Evolutionary conservation across 768 basidiomycete species (phyloP).

Genomic region (Cystobasidium tubakii): DNA sequence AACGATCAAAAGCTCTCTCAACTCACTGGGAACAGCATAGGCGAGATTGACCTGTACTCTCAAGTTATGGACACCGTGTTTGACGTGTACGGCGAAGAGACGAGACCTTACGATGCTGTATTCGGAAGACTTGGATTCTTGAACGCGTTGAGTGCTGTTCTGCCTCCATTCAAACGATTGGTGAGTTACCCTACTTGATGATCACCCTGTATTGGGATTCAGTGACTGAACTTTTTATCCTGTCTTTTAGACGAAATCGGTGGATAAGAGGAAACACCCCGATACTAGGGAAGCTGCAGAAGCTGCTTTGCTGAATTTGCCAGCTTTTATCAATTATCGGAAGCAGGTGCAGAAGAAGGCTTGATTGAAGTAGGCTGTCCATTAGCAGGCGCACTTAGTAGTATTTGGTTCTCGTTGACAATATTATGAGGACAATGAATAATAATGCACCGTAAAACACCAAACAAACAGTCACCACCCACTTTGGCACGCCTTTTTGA

Average conservation of each 20-base stretch:
- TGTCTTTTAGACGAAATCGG: constrained; percentile 50
- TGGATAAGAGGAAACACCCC: constrained; percentile 51
- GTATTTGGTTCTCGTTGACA: no score
- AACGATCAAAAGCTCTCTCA: constrained; percentile 25
- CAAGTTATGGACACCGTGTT: constrained; percentile 52
- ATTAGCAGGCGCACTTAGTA: no score
- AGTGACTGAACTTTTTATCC: no score
- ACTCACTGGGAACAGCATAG: constrained; percentile 6
- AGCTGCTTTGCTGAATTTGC: constrained; percentile 52
- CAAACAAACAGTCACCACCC: no score
- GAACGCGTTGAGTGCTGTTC: constrained; percentile 43
- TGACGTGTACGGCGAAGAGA: constrained; percentile 53
- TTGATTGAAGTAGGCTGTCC: background rate
- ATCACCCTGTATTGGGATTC: no score
- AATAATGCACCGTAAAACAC: no score
- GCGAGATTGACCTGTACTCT: constrained; percentile 45
- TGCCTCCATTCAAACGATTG: constrained; percentile 48
- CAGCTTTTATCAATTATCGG: constrained; percentile 52
- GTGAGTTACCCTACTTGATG: no score
- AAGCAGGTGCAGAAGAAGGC: constrained; percentile 25
- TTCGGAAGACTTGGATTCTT: constrained; percentile 48
- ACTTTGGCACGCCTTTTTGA: background rate
- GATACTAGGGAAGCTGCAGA: constrained; percentile 49
- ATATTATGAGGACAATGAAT: no score
- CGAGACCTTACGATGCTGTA: constrained; percentile 50